Evolutionary conservation across 2,329 filamentous ascomycete species (phyloP), one percentile per base, ranked within the genome.

Genomic region (Orbilia quercus): DNA sequence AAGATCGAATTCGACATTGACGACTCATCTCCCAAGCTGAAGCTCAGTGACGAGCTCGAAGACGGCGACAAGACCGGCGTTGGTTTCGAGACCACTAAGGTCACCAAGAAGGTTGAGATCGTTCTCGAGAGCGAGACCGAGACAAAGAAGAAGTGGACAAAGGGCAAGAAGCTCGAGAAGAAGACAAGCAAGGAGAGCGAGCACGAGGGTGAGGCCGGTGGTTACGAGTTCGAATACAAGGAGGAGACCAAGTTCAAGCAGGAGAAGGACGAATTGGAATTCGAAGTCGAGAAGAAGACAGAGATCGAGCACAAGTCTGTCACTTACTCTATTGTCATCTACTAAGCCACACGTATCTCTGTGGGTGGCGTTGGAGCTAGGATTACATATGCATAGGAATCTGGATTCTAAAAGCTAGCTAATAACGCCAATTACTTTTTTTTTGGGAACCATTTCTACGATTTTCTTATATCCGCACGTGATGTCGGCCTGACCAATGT

Each of bases 1-100:
- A 66, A 66, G 48, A 62, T 73, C 48, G 25, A 48, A 7, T 73
- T 66, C 69, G 58, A 66, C 6, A 20, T 66, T 22, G 69, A 62
- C 22, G 58, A 73, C 45, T 23, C 34, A 12, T 28, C 60, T 1
- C 69, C 69, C 12, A 73, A 73, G 60, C 53, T 73, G 11, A 64
- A 73, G 54, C 69, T 73, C 48, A 57, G 60, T 42, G 69, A 73
- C 47, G 60, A 73, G 18, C 53, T 73, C n/a, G 58, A 73, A 34
- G 47, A 47, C 38, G 60, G 58, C 20, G 54, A 66, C 14, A 66
- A 66, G 62, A 44, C 48, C 44, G 60, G 54, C n/a, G 23, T 65
- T 20, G 69, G 59, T 45, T 64, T 59, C 55, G 53, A 48, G 9
- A 73, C 54, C 47, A 50, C 50, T 22, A 66, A 55, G 45, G 50